Conservation (phyloP, 805 yeast genomes). For the Ogataea minuta region DNA sequence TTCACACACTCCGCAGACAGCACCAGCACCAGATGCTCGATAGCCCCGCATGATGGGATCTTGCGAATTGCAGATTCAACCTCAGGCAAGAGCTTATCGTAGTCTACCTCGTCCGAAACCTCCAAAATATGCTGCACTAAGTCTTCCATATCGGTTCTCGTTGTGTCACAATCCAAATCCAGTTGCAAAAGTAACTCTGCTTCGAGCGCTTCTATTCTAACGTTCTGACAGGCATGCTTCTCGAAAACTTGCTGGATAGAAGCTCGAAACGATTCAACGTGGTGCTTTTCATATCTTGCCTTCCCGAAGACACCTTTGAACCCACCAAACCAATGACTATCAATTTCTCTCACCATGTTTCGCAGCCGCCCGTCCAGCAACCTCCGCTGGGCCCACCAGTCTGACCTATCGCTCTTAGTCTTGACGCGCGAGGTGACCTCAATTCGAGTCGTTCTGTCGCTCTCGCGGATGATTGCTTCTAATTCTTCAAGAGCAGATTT, state of each 20-base stretch:
- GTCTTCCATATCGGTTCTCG: slow-evolving; percentile 50
- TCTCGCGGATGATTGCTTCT: slow-evolving; percentile 51
- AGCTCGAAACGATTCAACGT: slow-evolving; percentile 34
- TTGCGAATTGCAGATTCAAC: slow-evolving; percentile 45
- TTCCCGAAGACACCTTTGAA: slow-evolving; percentile 61
- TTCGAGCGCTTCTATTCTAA: neutral
- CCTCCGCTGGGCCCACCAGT: slow-evolving; percentile 79
- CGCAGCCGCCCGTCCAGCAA: slow-evolving; percentile 56
- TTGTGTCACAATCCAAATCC: slow-evolving; percentile 35
- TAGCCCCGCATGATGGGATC: slow-evolving; percentile 15
- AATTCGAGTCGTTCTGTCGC: slow-evolving; percentile 57
- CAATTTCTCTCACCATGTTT: slow-evolving; percentile 54
- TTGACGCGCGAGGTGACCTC: slow-evolving; percentile 51
- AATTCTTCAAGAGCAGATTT: slow-evolving; percentile 46
- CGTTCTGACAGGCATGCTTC: slow-evolving; percentile 26
- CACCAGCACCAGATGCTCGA: slow-evolving; percentile 62
- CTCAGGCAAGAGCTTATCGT: slow-evolving; percentile 52
- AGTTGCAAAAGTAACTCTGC: slow-evolving; percentile 48
- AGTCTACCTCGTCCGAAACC: slow-evolving; percentile 61
- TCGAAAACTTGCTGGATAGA: slow-evolving; percentile 41
- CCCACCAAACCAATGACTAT: slow-evolving; percentile 74
- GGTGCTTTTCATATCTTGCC: slow-evolving; percentile 25
- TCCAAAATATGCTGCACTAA: slow-evolving; percentile 62
- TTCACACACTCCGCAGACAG: slow-evolving; percentile 62
- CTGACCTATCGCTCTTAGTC: slow-evolving; percentile 56